A percentile compares a stretch with the other conserved stretches of the same genome.
phyloP scores from a whole-genome alignment of 495 filamentous ascomycete genomes.

The Trichoderma virens region DNA sequence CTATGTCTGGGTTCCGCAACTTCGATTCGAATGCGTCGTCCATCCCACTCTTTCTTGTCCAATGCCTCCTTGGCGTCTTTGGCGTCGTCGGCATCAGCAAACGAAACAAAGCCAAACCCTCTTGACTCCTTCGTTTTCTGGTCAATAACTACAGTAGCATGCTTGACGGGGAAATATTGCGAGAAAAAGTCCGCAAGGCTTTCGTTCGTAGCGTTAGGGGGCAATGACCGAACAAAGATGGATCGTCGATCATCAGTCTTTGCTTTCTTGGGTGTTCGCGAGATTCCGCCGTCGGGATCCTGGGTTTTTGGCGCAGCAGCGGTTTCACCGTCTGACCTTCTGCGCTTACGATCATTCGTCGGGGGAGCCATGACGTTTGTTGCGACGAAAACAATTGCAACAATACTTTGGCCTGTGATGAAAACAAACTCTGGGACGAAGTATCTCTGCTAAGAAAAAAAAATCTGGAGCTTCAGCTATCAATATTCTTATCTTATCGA shows the following conservation, averaged over 20 bases:
- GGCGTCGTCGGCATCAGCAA: slow-evolving; percentile 88
- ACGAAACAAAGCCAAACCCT: slow-evolving; percentile 95
- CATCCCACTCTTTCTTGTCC: slow-evolving; percentile 63
- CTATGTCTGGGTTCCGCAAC: slow-evolving; percentile 80
- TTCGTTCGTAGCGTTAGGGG: slow-evolving; percentile 70
- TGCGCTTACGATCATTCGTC: slow-evolving; percentile 26
- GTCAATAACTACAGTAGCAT: slow-evolving; percentile 81
- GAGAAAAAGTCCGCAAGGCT: slow-evolving; percentile 82
- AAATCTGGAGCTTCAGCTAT: slow-evolving; percentile 14
- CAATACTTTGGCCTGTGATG: background rate
- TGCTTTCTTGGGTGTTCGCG: slow-evolving; percentile 30
- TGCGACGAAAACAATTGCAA: background rate
- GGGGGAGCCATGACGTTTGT: background rate
- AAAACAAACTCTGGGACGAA: background rate
- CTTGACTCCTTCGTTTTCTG: slow-evolving; percentile 72
- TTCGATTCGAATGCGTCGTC: slow-evolving; percentile 76
- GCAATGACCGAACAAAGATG: slow-evolving; percentile 85
- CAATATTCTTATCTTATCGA: slow-evolving; percentile 11
- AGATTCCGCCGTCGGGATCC: background rate
- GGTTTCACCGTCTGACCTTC: slow-evolving; percentile 15
- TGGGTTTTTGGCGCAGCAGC: background rate
- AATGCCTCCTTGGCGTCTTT: slow-evolving; percentile 68
- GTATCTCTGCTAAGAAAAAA: slow-evolving; percentile 14
- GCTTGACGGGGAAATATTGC: slow-evolving; percentile 86
- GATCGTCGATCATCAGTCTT: slow-evolving; percentile 49